phyloP scores from a whole-genome alignment of 1,284 basidiomycete species.

The Naganishia sp. region DNA sequence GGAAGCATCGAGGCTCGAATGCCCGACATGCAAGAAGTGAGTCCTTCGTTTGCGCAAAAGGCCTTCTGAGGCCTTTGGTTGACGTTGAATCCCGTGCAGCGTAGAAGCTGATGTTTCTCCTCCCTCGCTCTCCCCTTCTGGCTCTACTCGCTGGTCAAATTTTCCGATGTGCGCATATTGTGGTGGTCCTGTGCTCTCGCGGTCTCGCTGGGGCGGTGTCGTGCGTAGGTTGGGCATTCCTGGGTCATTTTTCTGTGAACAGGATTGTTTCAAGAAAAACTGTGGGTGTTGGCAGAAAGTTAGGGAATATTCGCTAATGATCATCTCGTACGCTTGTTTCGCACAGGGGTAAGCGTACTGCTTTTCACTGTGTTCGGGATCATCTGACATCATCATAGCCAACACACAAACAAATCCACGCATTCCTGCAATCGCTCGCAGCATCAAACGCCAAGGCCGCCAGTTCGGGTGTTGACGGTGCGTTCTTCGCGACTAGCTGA shows the following conservation, averaged over 20 bases:
- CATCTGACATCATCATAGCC: constrained; percentile 34
- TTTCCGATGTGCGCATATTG: neutral
- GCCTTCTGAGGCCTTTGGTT: neutral
- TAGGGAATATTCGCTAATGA: neutral
- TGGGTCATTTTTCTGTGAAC: constrained; percentile 55
- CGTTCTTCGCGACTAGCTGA: constrained; percentile 7
- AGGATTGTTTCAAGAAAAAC: constrained; percentile 55
- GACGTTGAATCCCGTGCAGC: neutral
- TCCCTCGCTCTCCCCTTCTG: neutral
- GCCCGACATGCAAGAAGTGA: constrained; percentile 54
- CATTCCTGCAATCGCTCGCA: constrained; percentile 33
- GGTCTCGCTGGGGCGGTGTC: neutral
- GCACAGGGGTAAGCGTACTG: neutral
- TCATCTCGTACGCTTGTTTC: neutral
- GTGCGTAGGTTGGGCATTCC: constrained; percentile 49
- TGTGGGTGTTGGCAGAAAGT: constrained; percentile 38
- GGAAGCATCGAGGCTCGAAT: constrained; percentile 53
- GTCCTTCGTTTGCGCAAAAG: constrained; percentile 29
- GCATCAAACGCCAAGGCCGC: constrained; percentile 30
- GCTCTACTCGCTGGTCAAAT: neutral
- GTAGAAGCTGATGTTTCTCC: constrained; percentile 10
- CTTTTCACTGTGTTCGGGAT: neutral
- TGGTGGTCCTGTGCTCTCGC: neutral
- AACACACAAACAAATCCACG: constrained; percentile 50
- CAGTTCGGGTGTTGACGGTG: constrained; percentile 25